phyloP scores from a whole-genome alignment of 1,284 basidiomycete species.

The Phellopilus nigrolimitatus region DNA sequence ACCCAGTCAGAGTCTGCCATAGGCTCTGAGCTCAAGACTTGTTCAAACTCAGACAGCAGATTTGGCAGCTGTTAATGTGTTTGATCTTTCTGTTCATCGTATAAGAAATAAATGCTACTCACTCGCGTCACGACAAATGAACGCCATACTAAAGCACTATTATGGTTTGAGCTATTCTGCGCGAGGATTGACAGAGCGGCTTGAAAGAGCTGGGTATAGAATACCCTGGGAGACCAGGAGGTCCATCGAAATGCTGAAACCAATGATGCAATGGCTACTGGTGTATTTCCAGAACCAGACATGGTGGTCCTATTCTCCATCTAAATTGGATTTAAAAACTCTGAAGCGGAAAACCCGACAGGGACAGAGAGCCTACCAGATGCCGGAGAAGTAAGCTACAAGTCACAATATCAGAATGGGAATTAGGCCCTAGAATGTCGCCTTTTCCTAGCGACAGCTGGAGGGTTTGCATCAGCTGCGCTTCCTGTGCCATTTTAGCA shows the following conservation, averaged over 20 bases:
- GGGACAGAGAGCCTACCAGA: too few relatives aligned
- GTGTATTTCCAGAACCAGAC: conserved; percentile 58
- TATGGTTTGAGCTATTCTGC: conserved; percentile 37
- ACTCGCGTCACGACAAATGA: conserved; percentile 71
- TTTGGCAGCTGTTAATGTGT: conserved; percentile 50
- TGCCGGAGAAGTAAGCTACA: conserved; percentile 56
- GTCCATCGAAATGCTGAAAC: conserved; percentile 58
- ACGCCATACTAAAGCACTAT: conserved; percentile 51
- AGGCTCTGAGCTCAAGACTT: conserved; percentile 47
- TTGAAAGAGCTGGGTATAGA: conserved; percentile 63
- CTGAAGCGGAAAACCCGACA: conserved; percentile 14
- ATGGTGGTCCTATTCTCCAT: conserved; percentile 51
- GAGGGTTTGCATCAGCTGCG: conserved; percentile 60
- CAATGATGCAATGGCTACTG: conserved; percentile 50
- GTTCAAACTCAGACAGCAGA: conserved; percentile 50
- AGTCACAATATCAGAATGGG: conserved; percentile 59
- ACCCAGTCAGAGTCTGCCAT: conserved; percentile 54
- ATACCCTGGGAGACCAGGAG: conserved; percentile 59
- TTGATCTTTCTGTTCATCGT: background rate
- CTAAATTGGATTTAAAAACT: conserved; percentile 32
- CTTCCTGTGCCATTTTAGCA: conserved; percentile 57
- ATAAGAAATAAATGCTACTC: conserved; percentile 14
- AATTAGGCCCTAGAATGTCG: conserved; percentile 49
- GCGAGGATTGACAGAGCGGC: conserved; percentile 57
- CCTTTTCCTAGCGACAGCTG: conserved; percentile 55